Conservation (phyloP, 345 rosid genomes). For the Turnera subulata region DNA sequence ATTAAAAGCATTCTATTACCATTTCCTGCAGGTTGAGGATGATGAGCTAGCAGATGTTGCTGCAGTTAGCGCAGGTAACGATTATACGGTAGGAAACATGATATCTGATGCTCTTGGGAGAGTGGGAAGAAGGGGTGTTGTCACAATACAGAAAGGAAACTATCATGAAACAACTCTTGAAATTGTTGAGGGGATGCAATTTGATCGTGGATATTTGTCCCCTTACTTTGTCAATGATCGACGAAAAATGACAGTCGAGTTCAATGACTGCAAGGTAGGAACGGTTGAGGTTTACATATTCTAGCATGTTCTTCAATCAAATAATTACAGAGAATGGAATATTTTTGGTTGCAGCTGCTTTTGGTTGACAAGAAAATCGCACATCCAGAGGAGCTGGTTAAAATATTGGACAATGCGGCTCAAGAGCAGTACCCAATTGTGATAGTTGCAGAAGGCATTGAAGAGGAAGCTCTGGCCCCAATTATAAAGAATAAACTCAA, state of each 20-base stretch:
- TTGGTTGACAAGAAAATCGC: slow-evolving; percentile 83
- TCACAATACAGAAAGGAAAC: slow-evolving; percentile 93
- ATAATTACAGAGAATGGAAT: slow-evolving; percentile 26
- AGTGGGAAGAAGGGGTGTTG: slow-evolving; percentile 97
- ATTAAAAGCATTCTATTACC: neutral
- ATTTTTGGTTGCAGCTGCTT: slow-evolving; percentile 59
- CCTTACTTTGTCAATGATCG: slow-evolving; percentile 93
- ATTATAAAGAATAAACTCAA: slow-evolving; percentile 95
- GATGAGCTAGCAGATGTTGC: slow-evolving; percentile 80
- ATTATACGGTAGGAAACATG: slow-evolving; percentile 88
- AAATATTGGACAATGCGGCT: slow-evolving; percentile 77
- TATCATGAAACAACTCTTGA: slow-evolving; percentile 93
- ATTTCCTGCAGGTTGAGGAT: no score
- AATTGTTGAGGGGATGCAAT: slow-evolving; percentile 98
- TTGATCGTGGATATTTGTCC: slow-evolving; percentile 93
- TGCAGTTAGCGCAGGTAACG: slow-evolving; percentile 91
- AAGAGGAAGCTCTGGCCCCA: slow-evolving; percentile 94
- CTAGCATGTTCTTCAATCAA: slow-evolving; percentile 17
- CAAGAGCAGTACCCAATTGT: slow-evolving; percentile 79
- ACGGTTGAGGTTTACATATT: slow-evolving; percentile 7
- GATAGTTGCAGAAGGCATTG: slow-evolving; percentile 89
- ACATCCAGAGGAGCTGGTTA: slow-evolving; percentile 73
- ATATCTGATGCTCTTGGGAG: slow-evolving; percentile 96
- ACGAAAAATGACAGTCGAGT: slow-evolving; percentile 59
- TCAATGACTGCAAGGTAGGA: slow-evolving; percentile 76